Evolutionary conservation across 2,329 filamentous ascomycete species (phyloP).

Genomic region (Dactylonectria estremocensis): DNA sequence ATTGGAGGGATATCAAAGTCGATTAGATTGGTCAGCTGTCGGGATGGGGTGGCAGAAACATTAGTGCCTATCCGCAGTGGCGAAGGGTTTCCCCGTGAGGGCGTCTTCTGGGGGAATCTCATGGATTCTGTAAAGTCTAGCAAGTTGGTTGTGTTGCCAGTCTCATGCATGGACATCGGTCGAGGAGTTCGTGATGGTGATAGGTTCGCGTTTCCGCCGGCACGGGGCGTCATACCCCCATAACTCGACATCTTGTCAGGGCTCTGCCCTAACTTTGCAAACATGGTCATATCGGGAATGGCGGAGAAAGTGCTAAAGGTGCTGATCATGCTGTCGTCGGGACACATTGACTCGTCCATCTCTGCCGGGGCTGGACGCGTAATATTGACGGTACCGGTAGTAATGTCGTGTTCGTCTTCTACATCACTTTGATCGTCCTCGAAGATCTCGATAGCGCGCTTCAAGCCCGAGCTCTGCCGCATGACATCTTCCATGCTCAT

Average conservation of each 20-base stretch:
- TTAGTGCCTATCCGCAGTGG: constrained; percentile 52
- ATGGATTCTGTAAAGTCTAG: constrained; percentile 90
- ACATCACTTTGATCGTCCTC: constrained; percentile 65
- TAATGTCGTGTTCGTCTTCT: constrained; percentile 49
- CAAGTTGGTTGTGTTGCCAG: constrained; percentile 79
- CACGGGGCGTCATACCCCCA: constrained; percentile 58
- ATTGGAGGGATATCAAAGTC: constrained; percentile 89
- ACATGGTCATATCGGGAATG: constrained; percentile 88
- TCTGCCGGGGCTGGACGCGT: constrained; percentile 45
- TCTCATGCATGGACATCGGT: constrained; percentile 58
- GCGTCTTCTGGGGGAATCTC: constrained; percentile 65
- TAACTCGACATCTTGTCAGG: constrained; percentile 67
- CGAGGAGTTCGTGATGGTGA: constrained; percentile 56
- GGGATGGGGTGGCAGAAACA: constrained; percentile 62
- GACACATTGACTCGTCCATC: constrained; percentile 60
- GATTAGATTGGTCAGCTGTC: constrained; percentile 77
- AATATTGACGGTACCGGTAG: constrained; percentile 47
- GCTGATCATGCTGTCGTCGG: constrained; percentile 83
- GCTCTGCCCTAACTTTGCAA: constrained; percentile 80
- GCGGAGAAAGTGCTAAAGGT: constrained; percentile 92
- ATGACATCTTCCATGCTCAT: constrained; percentile 69
- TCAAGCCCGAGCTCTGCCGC: constrained; percentile 69
- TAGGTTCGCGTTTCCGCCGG: constrained; percentile 49
- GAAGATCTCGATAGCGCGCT: constrained; percentile 73
- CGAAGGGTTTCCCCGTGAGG: constrained; percentile 55